phyloP scores from a whole-genome alignment of 352 stramenopile genomes.

The Poterioochromonas sp. region DNA sequence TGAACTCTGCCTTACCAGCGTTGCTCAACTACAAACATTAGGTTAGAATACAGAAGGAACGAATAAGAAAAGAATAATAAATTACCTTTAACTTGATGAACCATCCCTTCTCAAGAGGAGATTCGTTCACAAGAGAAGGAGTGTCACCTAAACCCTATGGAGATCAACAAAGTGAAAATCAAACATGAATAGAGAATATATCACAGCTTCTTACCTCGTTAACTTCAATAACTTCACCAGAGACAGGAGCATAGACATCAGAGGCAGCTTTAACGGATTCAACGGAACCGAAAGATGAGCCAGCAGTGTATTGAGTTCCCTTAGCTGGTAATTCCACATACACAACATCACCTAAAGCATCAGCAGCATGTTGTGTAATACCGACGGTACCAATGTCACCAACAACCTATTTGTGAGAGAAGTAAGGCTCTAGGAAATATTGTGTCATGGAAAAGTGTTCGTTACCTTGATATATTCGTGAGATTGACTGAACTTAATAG shows the following conservation, averaged over 20 bases:
- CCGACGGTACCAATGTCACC: conserved; percentile 66
- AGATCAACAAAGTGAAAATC: background rate
- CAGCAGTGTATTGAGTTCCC: conserved; percentile 82
- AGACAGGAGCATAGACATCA: conserved; percentile 88
- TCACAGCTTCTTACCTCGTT: conserved; percentile 60
- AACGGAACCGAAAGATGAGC: conserved; percentile 85
- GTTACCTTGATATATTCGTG: conserved; percentile 24
- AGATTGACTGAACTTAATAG: background rate
- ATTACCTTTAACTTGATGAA: conserved; percentile 42
- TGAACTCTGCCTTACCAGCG: conserved; percentile 31
- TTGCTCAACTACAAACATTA: background rate
- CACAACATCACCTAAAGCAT: conserved; percentile 90
- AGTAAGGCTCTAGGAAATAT: background rate
- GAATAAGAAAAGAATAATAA: background rate
- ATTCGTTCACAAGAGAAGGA: conserved; percentile 41
- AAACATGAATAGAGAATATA: background rate
- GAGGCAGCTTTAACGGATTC: conserved; percentile 97
- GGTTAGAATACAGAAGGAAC: background rate
- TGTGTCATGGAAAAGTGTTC: background rate
- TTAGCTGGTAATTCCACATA: conserved; percentile 90
- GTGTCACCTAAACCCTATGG: conserved; percentile 36
- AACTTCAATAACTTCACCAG: conserved; percentile 78
- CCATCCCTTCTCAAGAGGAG: conserved; percentile 41
- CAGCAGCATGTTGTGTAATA: conserved; percentile 95
- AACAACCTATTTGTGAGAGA: conserved; percentile 35